Evolutionary conservation across 2,329 filamentous ascomycete species (phyloP).

Genomic region (Thelonectria rubi): DNA sequence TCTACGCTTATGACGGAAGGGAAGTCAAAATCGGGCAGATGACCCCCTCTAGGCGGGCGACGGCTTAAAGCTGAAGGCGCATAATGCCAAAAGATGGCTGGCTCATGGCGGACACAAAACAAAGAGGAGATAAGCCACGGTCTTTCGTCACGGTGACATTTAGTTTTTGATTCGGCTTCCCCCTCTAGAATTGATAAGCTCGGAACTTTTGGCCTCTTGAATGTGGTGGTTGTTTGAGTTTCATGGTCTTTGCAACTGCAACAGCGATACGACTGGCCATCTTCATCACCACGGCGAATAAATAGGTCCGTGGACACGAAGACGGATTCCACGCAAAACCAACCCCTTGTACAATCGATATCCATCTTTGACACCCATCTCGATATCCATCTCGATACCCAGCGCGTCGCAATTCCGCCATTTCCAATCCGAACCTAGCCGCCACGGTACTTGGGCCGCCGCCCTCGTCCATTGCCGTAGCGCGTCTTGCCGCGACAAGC

Average conservation of each 20-base stretch:
- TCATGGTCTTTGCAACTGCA: too few species aligned
- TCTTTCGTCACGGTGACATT: slow-evolving; percentile 22
- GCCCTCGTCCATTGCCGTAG: too few species aligned
- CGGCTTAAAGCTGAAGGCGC: slow-evolving; percentile 4
- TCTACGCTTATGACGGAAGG: neutral
- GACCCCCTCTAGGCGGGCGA: slow-evolving; percentile 21
- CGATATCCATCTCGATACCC: neutral
- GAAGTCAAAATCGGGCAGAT: slow-evolving; percentile 35
- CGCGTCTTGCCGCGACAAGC: slow-evolving; percentile 42
- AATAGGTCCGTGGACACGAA: too few species aligned
- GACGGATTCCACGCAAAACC: too few species aligned
- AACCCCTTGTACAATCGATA: too few species aligned
- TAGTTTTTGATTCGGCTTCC: neutral
- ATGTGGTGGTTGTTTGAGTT: too few species aligned
- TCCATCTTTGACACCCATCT: too few species aligned
- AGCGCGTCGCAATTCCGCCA: slow-evolving; percentile 39
- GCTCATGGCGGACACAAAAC: slow-evolving; percentile 1
- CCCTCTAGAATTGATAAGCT: too few species aligned
- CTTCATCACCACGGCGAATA: too few species aligned
- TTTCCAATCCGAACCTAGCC: slow-evolving; percentile 46
- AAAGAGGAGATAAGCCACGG: neutral
- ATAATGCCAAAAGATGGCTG: too few species aligned
- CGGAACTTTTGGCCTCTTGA: too few species aligned
- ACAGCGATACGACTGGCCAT: too few species aligned
- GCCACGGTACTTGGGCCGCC: slow-evolving; percentile 30